Evolutionary conservation across 2,329 filamentous ascomycete genomes (phyloP).

Genomic region (Diaporthe nobilis): DNA sequence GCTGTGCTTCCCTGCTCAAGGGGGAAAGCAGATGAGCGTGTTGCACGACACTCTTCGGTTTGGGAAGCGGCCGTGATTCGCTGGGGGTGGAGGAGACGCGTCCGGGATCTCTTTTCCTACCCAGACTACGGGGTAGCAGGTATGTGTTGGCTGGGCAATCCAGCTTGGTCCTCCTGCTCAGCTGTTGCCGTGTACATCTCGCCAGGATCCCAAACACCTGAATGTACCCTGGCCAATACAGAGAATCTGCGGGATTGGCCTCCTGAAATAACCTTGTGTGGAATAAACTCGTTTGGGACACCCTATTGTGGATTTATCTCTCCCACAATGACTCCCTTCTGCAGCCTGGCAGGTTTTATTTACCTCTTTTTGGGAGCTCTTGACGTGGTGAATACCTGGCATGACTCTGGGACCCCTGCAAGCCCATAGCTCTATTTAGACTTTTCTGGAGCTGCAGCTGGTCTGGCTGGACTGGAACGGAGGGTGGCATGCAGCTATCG

Average conservation of each 20-base stretch:
- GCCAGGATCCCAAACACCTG: neutral
- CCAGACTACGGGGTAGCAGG: neutral
- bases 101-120: slow-evolving; percentile 6
- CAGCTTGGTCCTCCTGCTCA: neutral
- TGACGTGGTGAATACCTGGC: neutral
- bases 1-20: slow-evolving; percentile 28
- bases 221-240: neutral
- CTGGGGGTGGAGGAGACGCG: neutral
- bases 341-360: neutral
- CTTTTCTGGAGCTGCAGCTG: slow-evolving; percentile 34
- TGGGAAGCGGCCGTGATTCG: slow-evolving; percentile 20
- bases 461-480: slow-evolving; percentile 2
- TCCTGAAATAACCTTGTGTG: neutral
- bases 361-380: neutral
- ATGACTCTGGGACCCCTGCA: slow-evolving; percentile 16
- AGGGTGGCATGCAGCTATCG: slow-evolving; percentile 21
- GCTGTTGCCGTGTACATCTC: neutral
- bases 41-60: slow-evolving; percentile 24
- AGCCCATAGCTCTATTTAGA: slow-evolving; percentile 8
- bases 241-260: neutral
- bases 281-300: neutral
- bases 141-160: slow-evolving; percentile 21
- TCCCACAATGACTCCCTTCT: neutral
- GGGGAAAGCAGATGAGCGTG: slow-evolving; percentile 16
- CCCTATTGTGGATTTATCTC: neutral